phyloP scores from a whole-genome alignment of 192 early-diverging fungal genomes.

The Piromyces finnis region DNA sequence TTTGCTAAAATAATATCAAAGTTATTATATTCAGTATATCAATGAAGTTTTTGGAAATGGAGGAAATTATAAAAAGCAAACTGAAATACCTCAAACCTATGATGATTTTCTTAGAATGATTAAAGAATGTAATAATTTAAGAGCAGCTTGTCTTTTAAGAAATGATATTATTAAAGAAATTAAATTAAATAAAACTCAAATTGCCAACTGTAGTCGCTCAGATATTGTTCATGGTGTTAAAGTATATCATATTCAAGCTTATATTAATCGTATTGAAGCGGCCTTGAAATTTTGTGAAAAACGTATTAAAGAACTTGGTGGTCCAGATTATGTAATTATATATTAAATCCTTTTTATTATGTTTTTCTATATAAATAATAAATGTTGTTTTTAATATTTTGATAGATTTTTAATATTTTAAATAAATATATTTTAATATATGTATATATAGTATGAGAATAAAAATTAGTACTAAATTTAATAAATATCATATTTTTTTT shows the following conservation, averaged over 20 bases:
- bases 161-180: slow-evolving; percentile 60
- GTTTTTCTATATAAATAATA: background rate
- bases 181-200: slow-evolving; percentile 33
- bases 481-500: too few relatives aligned
- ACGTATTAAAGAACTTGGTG: slow-evolving; percentile 16
- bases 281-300: slow-evolving; percentile 61
- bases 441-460: too few relatives aligned
- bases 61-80: background rate
- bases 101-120: slow-evolving; percentile 60
- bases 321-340: background rate
- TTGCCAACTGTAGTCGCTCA: slow-evolving; percentile 38
- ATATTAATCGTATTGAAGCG: slow-evolving; percentile 52
- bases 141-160: slow-evolving; percentile 40
- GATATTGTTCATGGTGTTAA: slow-evolving; percentile 67
- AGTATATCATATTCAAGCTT: slow-evolving; percentile 50
- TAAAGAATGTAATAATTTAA: slow-evolving; percentile 36
- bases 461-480: too few relatives aligned
- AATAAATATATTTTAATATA: too few relatives aligned
- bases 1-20: too few relatives aligned
- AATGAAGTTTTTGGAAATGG: background rate
- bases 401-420: background rate
- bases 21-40: background rate
- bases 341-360: background rate
- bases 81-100: slow-evolving; percentile 26
- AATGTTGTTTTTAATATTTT: background rate